Evolutionary conservation across 192 early-diverging fungal species (phyloP).

Genomic region (Dimargaris verticillata): DNA sequence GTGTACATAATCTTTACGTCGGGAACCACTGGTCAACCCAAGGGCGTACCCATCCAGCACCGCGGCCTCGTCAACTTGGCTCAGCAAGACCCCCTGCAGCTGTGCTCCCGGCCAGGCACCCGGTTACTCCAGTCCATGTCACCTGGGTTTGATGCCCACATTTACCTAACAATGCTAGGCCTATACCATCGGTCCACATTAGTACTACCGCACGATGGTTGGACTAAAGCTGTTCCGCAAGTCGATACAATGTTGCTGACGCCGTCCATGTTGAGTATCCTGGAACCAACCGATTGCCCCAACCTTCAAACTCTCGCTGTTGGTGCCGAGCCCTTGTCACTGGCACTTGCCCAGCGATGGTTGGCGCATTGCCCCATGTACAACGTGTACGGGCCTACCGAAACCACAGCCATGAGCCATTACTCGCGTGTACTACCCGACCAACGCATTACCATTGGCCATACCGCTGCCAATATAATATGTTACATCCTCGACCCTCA

Average conservation of each 20-base stretch:
- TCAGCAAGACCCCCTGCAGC: not conserved
- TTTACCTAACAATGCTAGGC: not conserved
- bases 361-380: not conserved
- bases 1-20: slow-evolving; percentile 8
- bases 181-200: not conserved
- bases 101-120: not conserved
- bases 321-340: not conserved
- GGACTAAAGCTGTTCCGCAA: no score
- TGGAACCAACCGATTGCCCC: not conserved
- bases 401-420: not conserved
- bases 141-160: not conserved
- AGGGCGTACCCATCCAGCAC: slow-evolving; percentile 1
- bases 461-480: not conserved
- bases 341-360: not conserved
- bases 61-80: not conserved
- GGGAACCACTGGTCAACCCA: slow-evolving; percentile 11
- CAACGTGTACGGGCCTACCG: slow-evolving; percentile 6
- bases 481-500: not conserved
- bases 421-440: not conserved
- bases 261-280: not conserved
- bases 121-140: slow-evolving; percentile 3
- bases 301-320: not conserved
- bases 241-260: not conserved
- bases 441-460: not conserved
- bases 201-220: not conserved